phyloP scores from a whole-genome alignment of 305 asterid genomes.

The Fraxinus angustifolia region DNA sequence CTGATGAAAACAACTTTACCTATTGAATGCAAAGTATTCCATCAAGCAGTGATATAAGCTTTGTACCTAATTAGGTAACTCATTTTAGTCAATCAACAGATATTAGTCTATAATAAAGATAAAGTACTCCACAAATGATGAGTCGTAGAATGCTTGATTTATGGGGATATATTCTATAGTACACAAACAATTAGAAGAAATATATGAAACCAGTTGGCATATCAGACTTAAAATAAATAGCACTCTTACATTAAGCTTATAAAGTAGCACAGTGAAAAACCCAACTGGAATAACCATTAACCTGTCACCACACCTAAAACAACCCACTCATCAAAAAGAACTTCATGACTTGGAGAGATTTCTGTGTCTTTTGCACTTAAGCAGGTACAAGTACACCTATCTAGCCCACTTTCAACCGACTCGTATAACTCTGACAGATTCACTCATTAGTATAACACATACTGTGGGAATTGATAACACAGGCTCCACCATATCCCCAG shows the following conservation, averaged over 20 bases:
- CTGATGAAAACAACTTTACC: constrained; percentile 50
- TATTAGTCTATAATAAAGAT: neutral
- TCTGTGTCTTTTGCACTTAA: neutral
- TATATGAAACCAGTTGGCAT: neutral
- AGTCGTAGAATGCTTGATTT: neutral
- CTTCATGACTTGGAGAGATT: neutral
- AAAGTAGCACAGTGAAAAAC: neutral
- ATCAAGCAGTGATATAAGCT: neutral
- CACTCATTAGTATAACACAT: neutral
- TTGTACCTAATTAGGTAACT: neutral
- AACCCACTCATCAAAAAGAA: neutral
- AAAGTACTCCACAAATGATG: neutral
- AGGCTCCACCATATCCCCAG: neutral
- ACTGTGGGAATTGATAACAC: neutral
- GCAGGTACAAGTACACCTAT: neutral
- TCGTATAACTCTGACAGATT: neutral
- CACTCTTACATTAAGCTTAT: neutral
- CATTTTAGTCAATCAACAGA: neutral
- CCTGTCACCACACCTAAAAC: neutral
- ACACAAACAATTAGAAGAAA: neutral
- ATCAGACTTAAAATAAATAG: neutral
- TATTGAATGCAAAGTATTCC: constrained; percentile 12
- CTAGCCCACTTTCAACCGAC: neutral
- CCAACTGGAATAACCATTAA: neutral
- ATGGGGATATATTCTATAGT: neutral